Conservation (phyloP, 257 asterid genomes). For the Przewalskia tangutica region DNA sequence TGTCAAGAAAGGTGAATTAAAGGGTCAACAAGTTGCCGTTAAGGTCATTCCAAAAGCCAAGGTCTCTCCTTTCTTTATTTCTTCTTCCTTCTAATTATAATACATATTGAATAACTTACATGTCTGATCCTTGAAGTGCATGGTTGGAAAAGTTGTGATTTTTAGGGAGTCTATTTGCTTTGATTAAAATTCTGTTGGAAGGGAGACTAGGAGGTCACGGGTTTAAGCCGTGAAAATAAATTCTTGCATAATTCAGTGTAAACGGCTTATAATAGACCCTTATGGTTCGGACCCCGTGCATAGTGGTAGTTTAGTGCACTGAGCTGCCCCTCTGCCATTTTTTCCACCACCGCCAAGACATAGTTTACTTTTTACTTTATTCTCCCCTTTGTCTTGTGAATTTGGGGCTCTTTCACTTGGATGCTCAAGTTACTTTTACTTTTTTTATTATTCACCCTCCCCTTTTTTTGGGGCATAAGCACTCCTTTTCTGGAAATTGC, state of each 20-base stretch:
- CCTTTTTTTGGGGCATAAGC: background rate
- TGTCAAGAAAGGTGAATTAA: constrained; percentile 49
- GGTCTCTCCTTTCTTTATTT: constrained; percentile 14
- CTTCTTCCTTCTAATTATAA: background rate
- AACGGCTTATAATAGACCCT: too few species aligned
- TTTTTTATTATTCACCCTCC: background rate
- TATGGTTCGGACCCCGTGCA: too few species aligned
- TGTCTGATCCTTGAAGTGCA: background rate
- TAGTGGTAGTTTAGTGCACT: too few species aligned
- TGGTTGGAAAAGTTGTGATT: background rate
- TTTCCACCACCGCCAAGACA: background rate
- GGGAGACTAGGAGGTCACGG: too few species aligned
- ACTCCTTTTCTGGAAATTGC: background rate
- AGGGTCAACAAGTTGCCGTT: constrained; percentile 56
- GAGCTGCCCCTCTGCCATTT: background rate
- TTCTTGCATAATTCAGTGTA: too few species aligned
- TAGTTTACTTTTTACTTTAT: background rate
- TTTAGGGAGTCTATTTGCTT: background rate
- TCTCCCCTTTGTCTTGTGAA: background rate
- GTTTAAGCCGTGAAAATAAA: too few species aligned
- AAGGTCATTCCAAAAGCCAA: constrained; percentile 59
- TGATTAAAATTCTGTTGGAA: background rate
- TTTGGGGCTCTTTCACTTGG: background rate
- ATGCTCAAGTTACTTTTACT: background rate
- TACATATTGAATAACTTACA: background rate